These are phyloP conservation scores for Funneliformis caledonium DNA, from an alignment of 371 early-diverging fungal genomes.

Conservation along the genomic window DNA sequence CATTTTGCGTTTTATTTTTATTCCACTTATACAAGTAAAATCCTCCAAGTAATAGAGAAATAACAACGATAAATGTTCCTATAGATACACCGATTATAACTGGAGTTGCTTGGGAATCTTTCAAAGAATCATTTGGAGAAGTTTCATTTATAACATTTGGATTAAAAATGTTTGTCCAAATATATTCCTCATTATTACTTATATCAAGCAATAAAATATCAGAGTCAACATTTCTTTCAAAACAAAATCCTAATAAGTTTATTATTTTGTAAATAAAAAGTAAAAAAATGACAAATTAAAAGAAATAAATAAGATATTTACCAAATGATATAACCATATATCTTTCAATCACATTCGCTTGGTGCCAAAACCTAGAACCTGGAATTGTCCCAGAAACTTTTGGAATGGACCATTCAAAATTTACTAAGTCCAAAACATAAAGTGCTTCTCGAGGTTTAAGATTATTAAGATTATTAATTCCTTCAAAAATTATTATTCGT, in stretches of 20 bases:
- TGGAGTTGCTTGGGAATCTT: background rate
- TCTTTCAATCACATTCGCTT: background rate
- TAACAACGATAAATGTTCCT: too few species aligned
- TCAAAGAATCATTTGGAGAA: background rate
- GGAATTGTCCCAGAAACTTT: conserved; percentile 3
- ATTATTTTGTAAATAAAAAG: background rate
- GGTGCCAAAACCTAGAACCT: background rate
- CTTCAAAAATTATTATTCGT: too few species aligned
- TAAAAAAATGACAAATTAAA: background rate
- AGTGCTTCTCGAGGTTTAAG: too few species aligned
- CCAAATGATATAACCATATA: too few species aligned
- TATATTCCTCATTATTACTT: background rate
- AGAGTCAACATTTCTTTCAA: background rate
- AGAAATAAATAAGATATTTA: background rate
- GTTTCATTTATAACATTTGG: background rate
- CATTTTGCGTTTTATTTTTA: too few species aligned
- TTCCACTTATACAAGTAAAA: too few species aligned
- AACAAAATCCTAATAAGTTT: background rate
- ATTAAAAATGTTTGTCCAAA: background rate
- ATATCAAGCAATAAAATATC: too few species aligned
- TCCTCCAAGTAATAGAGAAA: too few species aligned
- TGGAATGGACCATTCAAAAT: background rate
- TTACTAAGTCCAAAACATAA: too few species aligned
- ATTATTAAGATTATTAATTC: too few species aligned
- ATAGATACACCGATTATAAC: too few species aligned